phyloP scores from a whole-genome alignment of 176 grass and related monocot species.

The Melocanna baccifera region DNA sequence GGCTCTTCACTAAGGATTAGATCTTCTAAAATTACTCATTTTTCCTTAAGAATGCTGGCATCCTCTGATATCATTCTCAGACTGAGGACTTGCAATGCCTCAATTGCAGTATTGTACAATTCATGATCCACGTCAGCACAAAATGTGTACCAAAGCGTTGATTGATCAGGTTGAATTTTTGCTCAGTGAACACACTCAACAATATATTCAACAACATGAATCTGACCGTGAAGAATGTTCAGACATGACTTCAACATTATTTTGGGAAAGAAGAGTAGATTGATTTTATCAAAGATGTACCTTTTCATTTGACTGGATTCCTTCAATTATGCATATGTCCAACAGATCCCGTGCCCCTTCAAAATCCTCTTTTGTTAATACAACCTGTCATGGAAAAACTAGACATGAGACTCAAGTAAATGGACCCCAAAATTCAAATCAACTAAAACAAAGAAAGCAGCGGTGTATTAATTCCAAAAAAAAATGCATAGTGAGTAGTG shows the following conservation, averaged over 20 bases:
- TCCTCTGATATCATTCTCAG: conserved; percentile 75
- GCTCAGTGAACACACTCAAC: conserved; percentile 54
- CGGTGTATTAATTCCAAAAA: neutral
- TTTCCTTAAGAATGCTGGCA: conserved; percentile 39
- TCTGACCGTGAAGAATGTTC: conserved; percentile 49
- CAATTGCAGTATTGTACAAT: conserved; percentile 57
- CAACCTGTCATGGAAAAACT: conserved; percentile 56
- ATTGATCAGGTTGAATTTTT: conserved; percentile 64
- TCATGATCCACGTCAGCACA: conserved; percentile 54
- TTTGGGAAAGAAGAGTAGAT: neutral
- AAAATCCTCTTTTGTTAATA: conserved; percentile 66
- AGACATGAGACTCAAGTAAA: conserved; percentile 16
- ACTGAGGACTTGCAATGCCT: conserved; percentile 75
- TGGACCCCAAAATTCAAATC: neutral
- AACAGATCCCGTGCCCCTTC: conserved; percentile 57
- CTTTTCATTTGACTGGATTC: conserved; percentile 55
- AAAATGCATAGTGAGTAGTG: neutral
- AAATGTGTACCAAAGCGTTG: conserved; percentile 60
- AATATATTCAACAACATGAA: conserved; percentile 70
- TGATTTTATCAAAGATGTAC: conserved; percentile 29
- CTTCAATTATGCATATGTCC: conserved; percentile 42
- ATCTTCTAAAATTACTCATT: conserved; percentile 54
- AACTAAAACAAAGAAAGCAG: conserved; percentile 20
- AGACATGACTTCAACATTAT: conserved; percentile 15
- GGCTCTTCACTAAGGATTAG: conserved; percentile 74